phyloP scores from a whole-genome alignment of 371 early-diverging fungal genomes.

The Amoeboradix gromovi region DNA sequence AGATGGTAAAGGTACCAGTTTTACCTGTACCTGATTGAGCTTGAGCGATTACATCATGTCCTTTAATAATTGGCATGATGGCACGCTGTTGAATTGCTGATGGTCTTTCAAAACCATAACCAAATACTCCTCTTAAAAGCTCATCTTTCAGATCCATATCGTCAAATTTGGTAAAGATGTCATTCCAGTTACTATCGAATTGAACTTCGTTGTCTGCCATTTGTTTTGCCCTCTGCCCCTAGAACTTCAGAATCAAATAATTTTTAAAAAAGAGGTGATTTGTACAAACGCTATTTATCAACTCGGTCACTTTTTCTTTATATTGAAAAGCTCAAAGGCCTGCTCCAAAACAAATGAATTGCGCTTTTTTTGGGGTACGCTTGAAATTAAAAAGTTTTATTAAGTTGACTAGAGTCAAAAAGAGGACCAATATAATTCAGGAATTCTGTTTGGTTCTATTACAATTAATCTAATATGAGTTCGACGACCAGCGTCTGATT shows the following conservation, averaged over 20 bases:
- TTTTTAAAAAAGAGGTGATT: too few relatives aligned
- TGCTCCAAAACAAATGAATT: too few relatives aligned
- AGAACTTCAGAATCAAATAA: too few relatives aligned
- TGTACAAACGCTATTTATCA: too few relatives aligned
- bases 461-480: background rate
- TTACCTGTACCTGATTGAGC: constrained; percentile 99
- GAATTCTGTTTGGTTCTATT: background rate
- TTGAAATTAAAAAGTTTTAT: too few relatives aligned
- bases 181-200: constrained; percentile 1
- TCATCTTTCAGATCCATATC: constrained; percentile 71
- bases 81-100: constrained; percentile 94
- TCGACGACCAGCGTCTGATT: background rate
- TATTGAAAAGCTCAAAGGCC: too few relatives aligned
- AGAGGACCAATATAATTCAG: background rate
- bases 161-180: constrained; percentile 43
- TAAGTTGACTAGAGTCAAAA: too few relatives aligned
- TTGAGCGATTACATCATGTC: constrained; percentile 91
- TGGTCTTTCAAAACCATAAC: constrained; percentile 71
- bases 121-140: constrained; percentile 84
- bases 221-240: background rate
- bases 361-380: too few relatives aligned
- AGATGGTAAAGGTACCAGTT: constrained; percentile 97
- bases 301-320: too few relatives aligned
- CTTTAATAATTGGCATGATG: constrained; percentile 67
- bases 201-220: background rate